A percentile compares a stretch with the other conserved stretches of the same genome.
Evolutionary conservation across 2,329 filamentous ascomycete genomes (phyloP).

Genomic region (Alternaria incomplexa): DNA sequence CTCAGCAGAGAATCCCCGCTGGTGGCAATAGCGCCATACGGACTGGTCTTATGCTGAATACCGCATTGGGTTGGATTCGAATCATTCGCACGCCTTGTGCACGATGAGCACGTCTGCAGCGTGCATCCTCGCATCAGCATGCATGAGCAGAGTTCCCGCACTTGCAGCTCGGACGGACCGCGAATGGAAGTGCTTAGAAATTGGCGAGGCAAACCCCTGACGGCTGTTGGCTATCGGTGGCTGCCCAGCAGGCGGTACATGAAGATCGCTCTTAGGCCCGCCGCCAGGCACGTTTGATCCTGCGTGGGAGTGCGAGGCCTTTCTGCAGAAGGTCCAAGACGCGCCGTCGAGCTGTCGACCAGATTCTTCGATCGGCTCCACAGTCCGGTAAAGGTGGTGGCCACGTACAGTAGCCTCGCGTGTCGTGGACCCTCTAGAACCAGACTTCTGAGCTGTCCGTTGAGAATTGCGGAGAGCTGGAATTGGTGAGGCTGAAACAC

Average conservation of each 20-base stretch:
- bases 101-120: constrained; percentile 32
- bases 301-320: background rate
- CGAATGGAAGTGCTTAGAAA: constrained; percentile 23
- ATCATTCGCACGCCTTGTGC: constrained; percentile 36
- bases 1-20: constrained; percentile 19
- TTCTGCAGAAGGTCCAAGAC: background rate
- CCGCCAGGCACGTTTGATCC: constrained; percentile 13
- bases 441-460: constrained; percentile 8
- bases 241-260: constrained; percentile 11
- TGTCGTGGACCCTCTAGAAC: background rate
- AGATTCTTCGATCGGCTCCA: constrained; percentile 10
- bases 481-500: constrained; percentile 27
- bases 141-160: constrained; percentile 36
- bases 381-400: constrained; percentile 9
- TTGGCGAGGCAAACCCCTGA: constrained; percentile 22
- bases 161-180: constrained; percentile 23
- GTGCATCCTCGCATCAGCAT: constrained; percentile 34
- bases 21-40: constrained; percentile 31
- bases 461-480: constrained; percentile 14
- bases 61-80: constrained; percentile 33
- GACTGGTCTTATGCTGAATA: constrained; percentile 24
- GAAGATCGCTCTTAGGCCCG: constrained; percentile 17
- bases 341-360: constrained; percentile 1
- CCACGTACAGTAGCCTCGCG: constrained; percentile 2
- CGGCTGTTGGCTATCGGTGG: constrained; percentile 9